Conservation (phyloP, 2,329 filamentous ascomycete species). For the Aspergillus hiratsukae region DNA sequence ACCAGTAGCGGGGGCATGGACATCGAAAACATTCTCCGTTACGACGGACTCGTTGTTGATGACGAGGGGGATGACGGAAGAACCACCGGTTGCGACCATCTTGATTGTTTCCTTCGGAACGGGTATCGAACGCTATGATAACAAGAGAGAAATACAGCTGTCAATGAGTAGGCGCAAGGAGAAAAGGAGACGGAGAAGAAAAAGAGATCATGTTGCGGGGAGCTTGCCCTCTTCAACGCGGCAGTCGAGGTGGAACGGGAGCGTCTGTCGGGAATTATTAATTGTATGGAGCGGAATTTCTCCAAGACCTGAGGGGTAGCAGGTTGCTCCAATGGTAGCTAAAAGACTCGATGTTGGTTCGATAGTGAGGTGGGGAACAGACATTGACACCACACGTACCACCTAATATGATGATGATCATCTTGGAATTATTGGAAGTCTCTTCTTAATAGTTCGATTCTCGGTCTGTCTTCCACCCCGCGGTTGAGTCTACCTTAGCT, state of each 20-base stretch:
- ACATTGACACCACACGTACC: not conserved
- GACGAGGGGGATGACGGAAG: conserved; percentile 34
- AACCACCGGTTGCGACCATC: conserved; percentile 8
- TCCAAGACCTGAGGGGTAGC: not conserved
- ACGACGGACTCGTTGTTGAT: conserved; percentile 42
- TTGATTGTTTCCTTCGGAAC: not conserved
- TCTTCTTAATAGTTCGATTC: not conserved
- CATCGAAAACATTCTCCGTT: conserved; percentile 40
- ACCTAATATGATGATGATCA: not conserved
- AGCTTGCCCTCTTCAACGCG: not conserved
- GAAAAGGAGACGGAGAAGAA: not conserved
- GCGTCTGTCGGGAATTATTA: not conserved
- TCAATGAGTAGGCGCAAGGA: not conserved
- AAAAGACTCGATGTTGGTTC: not conserved
- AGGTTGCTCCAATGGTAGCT: conserved; percentile 1
- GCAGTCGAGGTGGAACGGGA: not conserved
- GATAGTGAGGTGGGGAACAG: conserved; percentile 7
- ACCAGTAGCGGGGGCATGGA: conserved; percentile 54
- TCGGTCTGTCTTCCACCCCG: not conserved
- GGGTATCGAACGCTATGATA: not conserved
- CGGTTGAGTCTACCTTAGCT: not conserved
- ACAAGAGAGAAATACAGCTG: not conserved
- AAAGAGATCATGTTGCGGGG: not conserved
- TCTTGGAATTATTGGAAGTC: no score
- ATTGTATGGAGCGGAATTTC: not conserved